These are phyloP conservation scores for Diutina neorugosa DNA, from an alignment of 1,139 yeast genomes.

Conservation along the genomic window DNA sequence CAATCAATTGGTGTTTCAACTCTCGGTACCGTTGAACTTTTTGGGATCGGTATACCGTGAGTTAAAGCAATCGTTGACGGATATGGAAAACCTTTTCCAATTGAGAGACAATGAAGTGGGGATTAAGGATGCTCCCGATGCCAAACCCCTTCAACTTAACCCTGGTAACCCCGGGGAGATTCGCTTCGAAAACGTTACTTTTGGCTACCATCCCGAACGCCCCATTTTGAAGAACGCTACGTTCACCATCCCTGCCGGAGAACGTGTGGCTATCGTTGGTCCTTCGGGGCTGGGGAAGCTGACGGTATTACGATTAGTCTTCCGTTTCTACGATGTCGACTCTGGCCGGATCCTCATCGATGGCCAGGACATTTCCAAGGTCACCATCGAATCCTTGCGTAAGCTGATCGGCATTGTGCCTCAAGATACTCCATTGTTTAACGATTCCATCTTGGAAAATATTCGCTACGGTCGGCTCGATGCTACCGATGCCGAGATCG, in stretches of 20 bases:
- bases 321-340: conserved; percentile 79
- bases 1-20: conserved; percentile 90
- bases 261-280: conserved; percentile 87
- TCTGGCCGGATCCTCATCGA: conserved; percentile 74
- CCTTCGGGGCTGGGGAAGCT: conserved; percentile 96
- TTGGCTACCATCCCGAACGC: conserved; percentile 83
- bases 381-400: conserved; percentile 68
- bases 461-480: conserved; percentile 74
- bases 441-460: conserved; percentile 80
- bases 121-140: conserved; percentile 49
- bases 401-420: conserved; percentile 84
- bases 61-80: conserved; percentile 79
- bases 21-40: conserved; percentile 88
- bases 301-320: conserved; percentile 70
- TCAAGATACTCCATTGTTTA: conserved; percentile 93
- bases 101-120: conserved; percentile 64
- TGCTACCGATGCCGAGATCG: conserved; percentile 66
- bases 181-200: conserved; percentile 79
- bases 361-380: conserved; percentile 76
- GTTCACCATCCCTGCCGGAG: conserved; percentile 83
- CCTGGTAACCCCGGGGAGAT: conserved; percentile 51
- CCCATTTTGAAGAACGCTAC: conserved; percentile 74
- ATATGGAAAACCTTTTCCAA: conserved; percentile 85
- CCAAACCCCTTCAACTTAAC: conserved; percentile 43
- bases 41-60: conserved; percentile 93